Conservation (phyloP, 108 stramenopile genomes). For the Schizochytrium sp. region DNA sequence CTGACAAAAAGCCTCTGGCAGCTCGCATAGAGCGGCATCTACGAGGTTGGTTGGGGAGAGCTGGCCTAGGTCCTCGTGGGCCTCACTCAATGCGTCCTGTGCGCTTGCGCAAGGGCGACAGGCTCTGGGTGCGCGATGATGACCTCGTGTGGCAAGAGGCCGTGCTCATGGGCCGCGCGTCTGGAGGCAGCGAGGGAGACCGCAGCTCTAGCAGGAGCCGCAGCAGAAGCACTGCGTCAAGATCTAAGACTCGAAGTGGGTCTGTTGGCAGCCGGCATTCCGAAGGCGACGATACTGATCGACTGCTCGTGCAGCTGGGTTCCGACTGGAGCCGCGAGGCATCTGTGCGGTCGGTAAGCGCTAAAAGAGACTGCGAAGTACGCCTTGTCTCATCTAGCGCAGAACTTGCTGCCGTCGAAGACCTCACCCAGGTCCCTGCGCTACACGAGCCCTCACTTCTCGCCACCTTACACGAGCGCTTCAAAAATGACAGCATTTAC, state of each 20-base stretch:
- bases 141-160: slow-evolving; percentile 22
- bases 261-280: not conserved
- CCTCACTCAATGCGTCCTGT: not conserved
- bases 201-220: no score
- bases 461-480: slow-evolving; percentile 68
- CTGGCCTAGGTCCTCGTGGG: no score
- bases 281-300: not conserved
- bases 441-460: slow-evolving; percentile 40
- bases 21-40: no score
- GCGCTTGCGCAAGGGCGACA: slow-evolving; percentile 18
- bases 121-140: slow-evolving; percentile 3
- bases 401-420: slow-evolving; percentile 7
- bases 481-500: slow-evolving; percentile 87
- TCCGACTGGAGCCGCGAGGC: not conserved
- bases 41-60: no score
- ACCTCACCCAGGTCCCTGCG: slow-evolving; percentile 26
- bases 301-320: slow-evolving; percentile 29
- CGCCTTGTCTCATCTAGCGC: not conserved
- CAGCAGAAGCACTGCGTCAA: no score
- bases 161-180: slow-evolving; percentile 14
- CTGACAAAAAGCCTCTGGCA: no score
- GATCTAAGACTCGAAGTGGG: no score
- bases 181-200: not conserved
- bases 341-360: not conserved
- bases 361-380: slow-evolving; percentile 43